Evolutionary conservation across 352 stramenopile species (phyloP), one percentile per base, ranked within the genome.

Genomic region (Elongisporangium anandrum): DNA sequence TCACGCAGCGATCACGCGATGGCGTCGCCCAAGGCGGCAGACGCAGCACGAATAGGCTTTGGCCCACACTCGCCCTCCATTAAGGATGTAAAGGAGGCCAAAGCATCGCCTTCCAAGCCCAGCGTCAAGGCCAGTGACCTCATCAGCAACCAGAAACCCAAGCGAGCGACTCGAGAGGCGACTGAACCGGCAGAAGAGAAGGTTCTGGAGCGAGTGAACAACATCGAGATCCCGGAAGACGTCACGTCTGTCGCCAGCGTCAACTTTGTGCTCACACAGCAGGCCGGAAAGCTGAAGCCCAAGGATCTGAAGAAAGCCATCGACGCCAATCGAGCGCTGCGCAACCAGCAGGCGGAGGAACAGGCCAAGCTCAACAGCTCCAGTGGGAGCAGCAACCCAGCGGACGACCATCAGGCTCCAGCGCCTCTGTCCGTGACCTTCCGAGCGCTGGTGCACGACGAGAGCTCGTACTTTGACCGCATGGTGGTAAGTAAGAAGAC

Each of bases 221-320:
- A 75, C 1, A 53, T 96, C 15, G 75, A 89, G 59, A 92, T 97
- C 55, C 88, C 87, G 0, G 50, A 38, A 2, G 58, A 81, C 10
- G 63, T 97, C 12, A 73, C 86, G 48, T 81, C 60, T 3, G 73
- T 88, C 52, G 59, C 73, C 23, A 75, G 79, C 22, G 84, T 92
- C 55, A 95, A 79, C 59, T 96, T 92, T 63, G 72, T 96, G 3
- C 66, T 97, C 19, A 97, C 89, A 38, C 90, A 97, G 72, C 75
- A 96, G 57, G 69, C 79, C 0, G 88, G 89, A 0, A 97, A 97
- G 57, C 71, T 97, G 26, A 94, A 94, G 34, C 88, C 85, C 8
- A 96, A 96, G 62, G 87, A 97, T 52, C 72, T 97, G 10, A 96
- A 96, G 67, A 82, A 85, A 45, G 85, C 87, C 10, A 96, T 97